Evolutionary conservation across 768 basidiomycete species (phyloP).

Genomic region (Chalciporus pseudorubinellus): DNA sequence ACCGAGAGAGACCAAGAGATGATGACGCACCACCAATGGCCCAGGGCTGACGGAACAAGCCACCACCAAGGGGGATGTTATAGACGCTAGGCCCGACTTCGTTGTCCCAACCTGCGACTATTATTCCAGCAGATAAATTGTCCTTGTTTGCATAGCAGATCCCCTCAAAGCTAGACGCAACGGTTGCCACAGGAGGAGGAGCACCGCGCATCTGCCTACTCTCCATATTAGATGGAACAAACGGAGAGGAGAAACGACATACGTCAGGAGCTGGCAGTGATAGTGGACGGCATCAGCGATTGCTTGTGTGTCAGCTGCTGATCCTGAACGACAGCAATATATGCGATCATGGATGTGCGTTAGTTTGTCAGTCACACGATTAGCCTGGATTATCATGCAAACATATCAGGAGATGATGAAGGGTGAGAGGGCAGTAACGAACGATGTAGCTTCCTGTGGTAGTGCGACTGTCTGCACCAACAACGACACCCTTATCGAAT

Average conservation of each 20-base stretch:
- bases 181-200: constrained; percentile 75
- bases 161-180: constrained; percentile 81
- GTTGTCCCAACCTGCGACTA: constrained; percentile 97
- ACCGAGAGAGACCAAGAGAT: neutral
- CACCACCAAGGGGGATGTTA: constrained; percentile 96
- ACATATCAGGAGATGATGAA: neutral
- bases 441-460: constrained; percentile 97
- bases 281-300: constrained; percentile 90
- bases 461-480: constrained; percentile 96
- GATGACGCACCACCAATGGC: constrained; percentile 82
- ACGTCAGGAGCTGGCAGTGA: constrained; percentile 75
- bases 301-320: constrained; percentile 96
- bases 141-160: constrained; percentile 96
- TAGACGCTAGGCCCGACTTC: constrained; percentile 89
- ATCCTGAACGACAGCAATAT: constrained; percentile 98
- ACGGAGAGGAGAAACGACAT: constrained; percentile 24
- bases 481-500: constrained; percentile 91
- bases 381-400: constrained; percentile 57
- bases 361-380: constrained; percentile 98
- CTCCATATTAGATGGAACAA: constrained; percentile 2
- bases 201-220: constrained; percentile 55
- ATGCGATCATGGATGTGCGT: constrained; percentile 96
- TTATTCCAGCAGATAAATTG: constrained; percentile 84
- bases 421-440: constrained; percentile 25
- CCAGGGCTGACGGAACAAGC: constrained; percentile 97